Conservation (phyloP, 148 eudicot genomes). For the Rhododendron griersonianum region DNA sequence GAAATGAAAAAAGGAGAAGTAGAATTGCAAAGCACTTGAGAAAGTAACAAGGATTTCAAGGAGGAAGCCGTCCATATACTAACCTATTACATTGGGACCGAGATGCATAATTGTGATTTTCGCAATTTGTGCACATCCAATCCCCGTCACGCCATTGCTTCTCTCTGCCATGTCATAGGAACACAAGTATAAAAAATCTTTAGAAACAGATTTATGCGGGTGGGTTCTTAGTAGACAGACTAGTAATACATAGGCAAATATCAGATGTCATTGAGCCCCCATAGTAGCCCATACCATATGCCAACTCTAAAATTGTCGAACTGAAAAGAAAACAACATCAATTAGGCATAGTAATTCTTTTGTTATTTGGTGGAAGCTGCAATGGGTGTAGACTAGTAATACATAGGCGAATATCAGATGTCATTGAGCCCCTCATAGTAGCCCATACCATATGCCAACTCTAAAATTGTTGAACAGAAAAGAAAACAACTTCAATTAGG, state of each 20-base stretch:
- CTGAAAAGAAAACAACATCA: too few relatives aligned
- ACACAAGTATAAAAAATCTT: neutral
- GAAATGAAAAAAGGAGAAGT: neutral
- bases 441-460: too few relatives aligned
- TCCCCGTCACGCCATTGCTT: slow-evolving; percentile 73
- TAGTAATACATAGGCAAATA: neutral
- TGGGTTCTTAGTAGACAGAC: neutral
- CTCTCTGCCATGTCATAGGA: slow-evolving; percentile 22
- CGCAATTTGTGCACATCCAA: slow-evolving; percentile 77
- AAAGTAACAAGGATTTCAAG: neutral
- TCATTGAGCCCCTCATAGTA: too few relatives aligned
- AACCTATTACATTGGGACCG: slow-evolving; percentile 60
- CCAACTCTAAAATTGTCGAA: too few relatives aligned
- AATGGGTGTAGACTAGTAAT: neutral
- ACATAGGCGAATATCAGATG: too few relatives aligned
- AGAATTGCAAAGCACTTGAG: neutral
- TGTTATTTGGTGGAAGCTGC: neutral
- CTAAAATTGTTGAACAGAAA: too few relatives aligned
- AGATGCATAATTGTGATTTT: slow-evolving; percentile 75
- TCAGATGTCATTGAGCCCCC: too few relatives aligned
- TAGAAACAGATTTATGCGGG: neutral
- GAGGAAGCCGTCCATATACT: neutral
- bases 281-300: too few relatives aligned
- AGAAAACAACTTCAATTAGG: neutral
- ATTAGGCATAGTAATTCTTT: neutral